A percentile compares a stretch with the other conserved stretches of the same genome.
These are phyloP conservation scores for Xylariaceae sp. DNA, from an alignment of 2,329 filamentous ascomycete genomes.

Conservation along the genomic window DNA sequence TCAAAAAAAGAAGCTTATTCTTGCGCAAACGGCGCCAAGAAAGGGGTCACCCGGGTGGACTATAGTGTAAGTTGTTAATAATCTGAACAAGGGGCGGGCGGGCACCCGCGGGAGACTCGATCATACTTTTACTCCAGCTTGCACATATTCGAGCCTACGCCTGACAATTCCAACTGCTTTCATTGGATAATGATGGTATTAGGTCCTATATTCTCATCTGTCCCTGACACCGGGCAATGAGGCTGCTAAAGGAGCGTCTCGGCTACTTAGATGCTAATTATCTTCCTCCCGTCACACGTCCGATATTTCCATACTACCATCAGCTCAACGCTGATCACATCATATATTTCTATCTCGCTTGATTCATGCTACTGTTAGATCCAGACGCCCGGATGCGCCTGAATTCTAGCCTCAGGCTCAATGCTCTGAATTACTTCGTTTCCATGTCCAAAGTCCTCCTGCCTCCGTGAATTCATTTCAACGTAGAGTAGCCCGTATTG, in stretches of 20 bases:
- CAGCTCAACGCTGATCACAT: constrained; percentile 2
- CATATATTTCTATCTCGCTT: constrained; percentile 6
- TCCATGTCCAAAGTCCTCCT: constrained; percentile 13
- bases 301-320: constrained; percentile 11
- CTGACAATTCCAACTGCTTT: constrained; percentile 15
- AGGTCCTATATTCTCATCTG: constrained; percentile 21
- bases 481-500: constrained; percentile 13
- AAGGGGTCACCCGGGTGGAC: constrained; percentile 9
- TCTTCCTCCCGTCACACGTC: constrained; percentile 13
- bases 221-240: constrained; percentile 17
- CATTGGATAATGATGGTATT: constrained; percentile 20
- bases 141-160: constrained; percentile 10
- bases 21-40: constrained; percentile 24
- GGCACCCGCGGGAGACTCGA: background rate
- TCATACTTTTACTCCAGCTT: constrained; percentile 11
- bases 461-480: constrained; percentile 30
- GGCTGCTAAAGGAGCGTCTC: constrained; percentile 5
- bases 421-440: constrained; percentile 20
- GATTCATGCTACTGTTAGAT: constrained; percentile 1
- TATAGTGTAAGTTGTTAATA: constrained; percentile 11
- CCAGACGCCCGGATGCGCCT: constrained; percentile 8
- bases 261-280: constrained; percentile 21
- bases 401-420: constrained; percentile 23
- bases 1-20: constrained; percentile 10
- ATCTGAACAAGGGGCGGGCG: constrained; percentile 11